Evolutionary conservation across 345 rosid species (phyloP).

Genomic region (Lepidium africanum): DNA sequence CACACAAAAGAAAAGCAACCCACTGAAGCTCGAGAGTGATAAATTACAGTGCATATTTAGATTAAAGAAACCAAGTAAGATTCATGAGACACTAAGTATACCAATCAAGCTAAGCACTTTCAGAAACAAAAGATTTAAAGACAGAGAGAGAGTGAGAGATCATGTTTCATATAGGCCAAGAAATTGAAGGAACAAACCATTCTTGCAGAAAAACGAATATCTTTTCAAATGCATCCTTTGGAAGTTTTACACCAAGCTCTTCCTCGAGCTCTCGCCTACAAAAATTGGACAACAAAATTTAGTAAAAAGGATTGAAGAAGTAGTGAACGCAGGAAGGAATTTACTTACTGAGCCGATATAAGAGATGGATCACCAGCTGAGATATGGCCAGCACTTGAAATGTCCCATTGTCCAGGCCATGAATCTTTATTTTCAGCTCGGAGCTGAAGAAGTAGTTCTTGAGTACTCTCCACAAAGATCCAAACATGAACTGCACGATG

Average conservation of each 20-base stretch:
- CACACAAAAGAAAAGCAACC: neutral
- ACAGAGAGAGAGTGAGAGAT: neutral
- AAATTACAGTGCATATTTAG: too few relatives aligned
- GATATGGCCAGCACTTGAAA: constrained; percentile 95
- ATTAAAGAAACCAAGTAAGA: neutral
- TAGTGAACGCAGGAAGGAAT: neutral
- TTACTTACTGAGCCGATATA: constrained; percentile 56
- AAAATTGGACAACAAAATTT: neutral
- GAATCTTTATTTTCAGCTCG: constrained; percentile 85
- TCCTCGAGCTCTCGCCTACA: constrained; percentile 88
- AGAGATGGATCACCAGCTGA: constrained; percentile 84
- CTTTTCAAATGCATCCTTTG: constrained; percentile 84
- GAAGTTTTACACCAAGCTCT: constrained; percentile 77
- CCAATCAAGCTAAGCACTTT: neutral
- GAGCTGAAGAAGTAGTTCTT: constrained; percentile 67
- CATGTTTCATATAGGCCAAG: neutral
- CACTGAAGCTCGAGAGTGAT: neutral
- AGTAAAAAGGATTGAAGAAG: neutral
- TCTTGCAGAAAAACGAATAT: constrained; percentile 67
- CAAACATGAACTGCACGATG: constrained; percentile 85
- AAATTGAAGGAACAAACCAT: constrained; percentile 40
- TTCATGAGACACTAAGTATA: neutral
- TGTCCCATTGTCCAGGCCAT: constrained; percentile 85
- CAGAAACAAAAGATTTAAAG: neutral
- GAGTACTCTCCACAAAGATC: constrained; percentile 78